phyloP scores from a whole-genome alignment of 1,284 basidiomycete species.

The Porogramme epimiltina region DNA sequence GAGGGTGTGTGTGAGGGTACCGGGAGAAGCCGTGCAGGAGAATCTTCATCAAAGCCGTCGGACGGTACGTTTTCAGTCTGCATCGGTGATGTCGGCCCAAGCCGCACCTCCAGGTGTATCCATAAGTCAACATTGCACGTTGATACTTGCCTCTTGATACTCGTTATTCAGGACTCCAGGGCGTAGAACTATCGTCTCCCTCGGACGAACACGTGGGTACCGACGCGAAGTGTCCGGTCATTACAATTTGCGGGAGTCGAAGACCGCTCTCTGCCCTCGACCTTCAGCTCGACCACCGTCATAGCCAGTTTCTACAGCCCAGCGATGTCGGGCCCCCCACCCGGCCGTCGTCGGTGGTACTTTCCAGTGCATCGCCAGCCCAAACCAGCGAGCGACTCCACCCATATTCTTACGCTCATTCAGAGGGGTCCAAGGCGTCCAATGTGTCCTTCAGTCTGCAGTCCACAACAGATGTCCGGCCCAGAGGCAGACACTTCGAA shows the following conservation, averaged over 20 bases:
- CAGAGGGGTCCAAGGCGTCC: conserved; percentile 17
- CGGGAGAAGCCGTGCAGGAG: too few relatives aligned
- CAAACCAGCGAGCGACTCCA: conserved; percentile 5
- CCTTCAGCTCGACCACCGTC: conserved; percentile 9
- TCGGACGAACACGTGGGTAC: too few relatives aligned
- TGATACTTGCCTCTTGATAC: too few relatives aligned
- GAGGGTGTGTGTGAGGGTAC: too few relatives aligned
- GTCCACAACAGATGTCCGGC: conserved; percentile 9
- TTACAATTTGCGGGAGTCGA: conserved; percentile 15
- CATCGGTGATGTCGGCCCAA: too few relatives aligned
- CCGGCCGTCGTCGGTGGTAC: conserved; percentile 16
- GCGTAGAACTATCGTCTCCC: too few relatives aligned
- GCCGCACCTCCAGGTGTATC: too few relatives aligned
- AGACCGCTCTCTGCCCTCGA: conserved; percentile 19
- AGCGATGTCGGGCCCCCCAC: conserved; percentile 12
- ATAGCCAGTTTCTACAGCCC: conserved; percentile 15
- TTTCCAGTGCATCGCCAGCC: conserved; percentile 12
- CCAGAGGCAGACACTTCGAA: conserved; percentile 6
- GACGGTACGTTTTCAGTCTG: too few relatives aligned
- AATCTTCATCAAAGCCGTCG: too few relatives aligned
- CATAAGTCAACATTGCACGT: too few relatives aligned
- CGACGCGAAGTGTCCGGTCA: too few relatives aligned
- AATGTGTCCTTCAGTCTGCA: conserved; percentile 13
- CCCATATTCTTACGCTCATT: conserved; percentile 16
- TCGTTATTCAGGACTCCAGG: too few relatives aligned